Conservation (phyloP, 768 basidiomycete species). For the Hysterangium stoloniferum region DNA sequence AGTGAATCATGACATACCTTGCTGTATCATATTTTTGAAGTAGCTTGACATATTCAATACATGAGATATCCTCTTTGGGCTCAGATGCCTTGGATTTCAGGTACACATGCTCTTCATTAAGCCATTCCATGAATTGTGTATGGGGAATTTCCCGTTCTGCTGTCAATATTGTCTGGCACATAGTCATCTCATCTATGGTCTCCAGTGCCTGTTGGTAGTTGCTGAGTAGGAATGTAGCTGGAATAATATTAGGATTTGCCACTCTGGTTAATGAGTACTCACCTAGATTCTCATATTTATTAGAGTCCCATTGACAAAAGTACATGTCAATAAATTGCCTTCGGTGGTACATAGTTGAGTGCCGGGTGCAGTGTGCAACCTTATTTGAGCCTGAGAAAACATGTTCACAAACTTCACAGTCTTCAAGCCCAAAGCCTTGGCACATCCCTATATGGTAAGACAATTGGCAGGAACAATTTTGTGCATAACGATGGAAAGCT, state of each 20-base stretch:
- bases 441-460: slow-evolving; percentile 25
- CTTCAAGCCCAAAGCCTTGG: slow-evolving; percentile 28
- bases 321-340: slow-evolving; percentile 25
- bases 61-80: background rate
- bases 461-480: slow-evolving; percentile 23
- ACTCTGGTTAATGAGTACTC: background rate
- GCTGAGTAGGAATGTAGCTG: background rate
- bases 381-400: slow-evolving; percentile 27
- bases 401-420: slow-evolving; percentile 26
- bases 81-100: background rate
- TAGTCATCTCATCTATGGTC: background rate
- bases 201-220: slow-evolving; percentile 7
- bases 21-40: background rate
- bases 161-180: background rate
- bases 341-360: slow-evolving; percentile 23
- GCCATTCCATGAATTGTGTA: background rate
- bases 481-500: slow-evolving; percentile 18
- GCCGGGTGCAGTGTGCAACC: slow-evolving; percentile 16
- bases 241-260: slow-evolving; percentile 10
- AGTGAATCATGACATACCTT: background rate
- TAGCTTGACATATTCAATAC: background rate
- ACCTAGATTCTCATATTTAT: slow-evolving; percentile 27
- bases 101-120: background rate
- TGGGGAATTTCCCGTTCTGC: background rate
- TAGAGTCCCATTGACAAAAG: slow-evolving; percentile 26